Conservation (phyloP, 352 stramenopile species). For the Pythium rhizo-oryzae region DNA sequence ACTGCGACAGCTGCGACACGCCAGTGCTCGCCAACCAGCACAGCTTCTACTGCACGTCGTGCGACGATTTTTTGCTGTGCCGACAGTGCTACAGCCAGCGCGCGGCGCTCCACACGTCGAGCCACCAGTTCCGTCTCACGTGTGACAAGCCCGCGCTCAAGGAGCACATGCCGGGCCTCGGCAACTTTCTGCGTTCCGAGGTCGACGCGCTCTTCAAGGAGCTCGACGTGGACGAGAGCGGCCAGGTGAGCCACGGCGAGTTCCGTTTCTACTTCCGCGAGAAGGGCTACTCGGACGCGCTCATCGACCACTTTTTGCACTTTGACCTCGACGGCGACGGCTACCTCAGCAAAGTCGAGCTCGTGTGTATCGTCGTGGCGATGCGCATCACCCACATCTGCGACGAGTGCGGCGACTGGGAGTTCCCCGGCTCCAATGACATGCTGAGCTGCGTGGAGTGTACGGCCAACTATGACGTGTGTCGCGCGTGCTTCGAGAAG, state of each 20-base stretch:
- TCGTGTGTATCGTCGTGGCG: constrained; percentile 2
- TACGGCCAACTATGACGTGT: constrained; percentile 4
- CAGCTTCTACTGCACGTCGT: constrained; percentile 13
- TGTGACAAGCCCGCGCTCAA: neutral
- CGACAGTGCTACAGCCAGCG: neutral
- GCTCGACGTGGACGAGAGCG: neutral
- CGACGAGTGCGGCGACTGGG: constrained; percentile 11
- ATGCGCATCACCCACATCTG: constrained; percentile 4
- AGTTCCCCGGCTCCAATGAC: neutral
- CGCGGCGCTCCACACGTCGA: neutral
- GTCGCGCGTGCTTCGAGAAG: neutral
- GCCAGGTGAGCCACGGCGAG: neutral
- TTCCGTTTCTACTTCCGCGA: constrained; percentile 3
- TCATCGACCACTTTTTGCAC: constrained; percentile 4
- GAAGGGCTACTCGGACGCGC: neutral
- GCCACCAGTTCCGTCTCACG: constrained; percentile 3
- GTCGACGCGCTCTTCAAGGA: neutral
- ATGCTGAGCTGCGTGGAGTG: constrained; percentile 10
- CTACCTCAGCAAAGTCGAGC: constrained; percentile 4
- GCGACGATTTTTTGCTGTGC: neutral
- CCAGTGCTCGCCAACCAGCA: constrained; percentile 42
- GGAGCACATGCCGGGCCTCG: constrained; percentile 1
- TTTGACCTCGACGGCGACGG: constrained; percentile 5
- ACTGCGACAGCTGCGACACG: constrained; percentile 43
- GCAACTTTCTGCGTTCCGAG: neutral